These are phyloP conservation scores for Acanthamoeba royreba DNA, from an alignment of 208 protist species.

Conservation along the genomic window DNA sequence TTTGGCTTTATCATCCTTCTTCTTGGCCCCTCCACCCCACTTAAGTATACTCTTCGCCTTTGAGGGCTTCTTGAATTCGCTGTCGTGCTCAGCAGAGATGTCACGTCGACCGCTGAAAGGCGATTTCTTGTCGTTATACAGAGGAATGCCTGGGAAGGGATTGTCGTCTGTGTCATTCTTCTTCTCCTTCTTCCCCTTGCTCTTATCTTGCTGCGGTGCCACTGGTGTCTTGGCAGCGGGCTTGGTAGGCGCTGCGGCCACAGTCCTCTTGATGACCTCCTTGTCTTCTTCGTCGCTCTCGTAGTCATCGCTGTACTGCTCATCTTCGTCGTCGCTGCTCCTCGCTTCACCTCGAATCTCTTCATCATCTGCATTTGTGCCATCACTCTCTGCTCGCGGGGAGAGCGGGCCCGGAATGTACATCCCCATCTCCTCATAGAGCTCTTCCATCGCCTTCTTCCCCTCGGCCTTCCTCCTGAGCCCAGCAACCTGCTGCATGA, in stretches of 20 bases:
- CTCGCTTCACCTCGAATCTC: too few species aligned
- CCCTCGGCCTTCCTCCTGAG: not conserved
- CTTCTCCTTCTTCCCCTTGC: not conserved
- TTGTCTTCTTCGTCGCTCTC: not conserved
- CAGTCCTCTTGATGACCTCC: not conserved
- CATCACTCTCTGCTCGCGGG: not conserved
- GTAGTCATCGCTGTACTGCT: not conserved
- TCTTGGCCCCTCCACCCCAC: not conserved
- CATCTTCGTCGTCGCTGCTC: not conserved
- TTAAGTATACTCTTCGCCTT: slow-evolving; percentile 6
- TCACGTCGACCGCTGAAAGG: not conserved
- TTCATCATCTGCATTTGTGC: not conserved
- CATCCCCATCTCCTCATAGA: not conserved
- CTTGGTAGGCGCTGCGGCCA: too few species aligned
- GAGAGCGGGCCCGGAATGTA: not conserved
- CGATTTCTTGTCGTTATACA: not conserved
- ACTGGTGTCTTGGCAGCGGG: too few species aligned
- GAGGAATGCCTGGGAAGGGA: not conserved
- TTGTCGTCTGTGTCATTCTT: too few species aligned
- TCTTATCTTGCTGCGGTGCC: not conserved
- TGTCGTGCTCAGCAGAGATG: not conserved
- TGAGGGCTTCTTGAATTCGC: too few species aligned
- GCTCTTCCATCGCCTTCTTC: not conserved
- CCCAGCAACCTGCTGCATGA: not conserved
- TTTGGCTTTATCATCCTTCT: not conserved